Evolutionary conservation across 495 filamentous ascomycete species (phyloP).

Genomic region (Penicillium silybi): DNA sequence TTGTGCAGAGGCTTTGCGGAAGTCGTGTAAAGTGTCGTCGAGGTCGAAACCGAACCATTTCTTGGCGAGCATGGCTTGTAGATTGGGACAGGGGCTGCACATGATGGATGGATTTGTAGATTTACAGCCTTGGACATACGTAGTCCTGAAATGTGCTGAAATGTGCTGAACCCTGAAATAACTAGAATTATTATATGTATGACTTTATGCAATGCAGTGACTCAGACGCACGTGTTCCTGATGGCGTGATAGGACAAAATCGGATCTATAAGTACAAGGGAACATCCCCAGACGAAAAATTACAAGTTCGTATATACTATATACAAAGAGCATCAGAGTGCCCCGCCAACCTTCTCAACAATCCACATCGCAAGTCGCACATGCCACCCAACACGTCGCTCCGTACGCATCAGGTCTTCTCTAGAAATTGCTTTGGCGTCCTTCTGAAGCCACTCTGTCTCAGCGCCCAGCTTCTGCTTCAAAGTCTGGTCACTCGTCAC

Average conservation of each 20-base stretch:
- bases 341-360: conserved; percentile 66
- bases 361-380: conserved; percentile 92
- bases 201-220: too few species aligned
- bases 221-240: too few species aligned
- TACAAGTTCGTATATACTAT: conserved; percentile 4
- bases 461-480: conserved; percentile 67
- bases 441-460: conserved; percentile 74
- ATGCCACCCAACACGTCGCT: conserved; percentile 78
- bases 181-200: too few species aligned
- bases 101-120: background rate
- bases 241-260: background rate
- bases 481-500: conserved; percentile 74
- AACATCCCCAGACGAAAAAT: background rate
- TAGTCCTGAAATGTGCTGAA: too few species aligned
- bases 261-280: conserved; percentile 15
- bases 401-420: conserved; percentile 72
- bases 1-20: conserved; percentile 27
- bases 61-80: conserved; percentile 8
- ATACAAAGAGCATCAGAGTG: conserved; percentile 43
- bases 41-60: conserved; percentile 40
- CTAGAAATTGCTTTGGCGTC: conserved; percentile 60
- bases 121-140: background rate
- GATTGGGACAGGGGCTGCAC: background rate
- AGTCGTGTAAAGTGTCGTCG: conserved; percentile 42
- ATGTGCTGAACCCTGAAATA: too few species aligned